A percentile compares a stretch with the other conserved stretches of the same genome.
Evolutionary conservation across 768 basidiomycete species (phyloP).

Genomic region (Rhodotorula toruloides): DNA sequence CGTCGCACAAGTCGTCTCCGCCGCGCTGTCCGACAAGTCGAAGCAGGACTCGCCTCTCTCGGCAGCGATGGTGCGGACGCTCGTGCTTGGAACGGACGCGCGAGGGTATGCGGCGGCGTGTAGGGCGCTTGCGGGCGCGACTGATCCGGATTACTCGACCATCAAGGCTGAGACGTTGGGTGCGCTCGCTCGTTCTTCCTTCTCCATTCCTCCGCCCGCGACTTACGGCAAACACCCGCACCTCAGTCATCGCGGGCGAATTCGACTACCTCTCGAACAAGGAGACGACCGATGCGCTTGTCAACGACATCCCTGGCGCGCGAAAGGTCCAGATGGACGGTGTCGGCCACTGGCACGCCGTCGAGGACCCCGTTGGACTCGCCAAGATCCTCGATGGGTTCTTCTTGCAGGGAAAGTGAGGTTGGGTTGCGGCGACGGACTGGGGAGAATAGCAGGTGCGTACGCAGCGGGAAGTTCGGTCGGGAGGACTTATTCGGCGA

Average conservation of each 20-base stretch:
- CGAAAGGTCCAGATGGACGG: slow-evolving; percentile 1
- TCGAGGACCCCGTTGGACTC: slow-evolving; percentile 14
- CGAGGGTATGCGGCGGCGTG: slow-evolving; percentile 21
- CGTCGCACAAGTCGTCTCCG: slow-evolving; percentile 5
- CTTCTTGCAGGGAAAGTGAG: neutral
- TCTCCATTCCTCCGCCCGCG: neutral
- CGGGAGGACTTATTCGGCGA: too few species aligned
- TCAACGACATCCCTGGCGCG: neutral
- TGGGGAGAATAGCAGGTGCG: too few species aligned
- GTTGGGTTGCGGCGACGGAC: neutral
- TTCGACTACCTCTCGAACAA: slow-evolving; percentile 15
- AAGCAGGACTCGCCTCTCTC: slow-evolving; percentile 16
- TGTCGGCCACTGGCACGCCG: slow-evolving; percentile 32
- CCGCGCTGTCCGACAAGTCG: slow-evolving; percentile 10
- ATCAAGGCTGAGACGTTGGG: slow-evolving; percentile 17
- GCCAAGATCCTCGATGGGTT: slow-evolving; percentile 4
- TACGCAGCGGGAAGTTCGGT: neutral
- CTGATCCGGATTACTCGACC: slow-evolving; percentile 12
- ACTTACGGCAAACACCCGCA: neutral
- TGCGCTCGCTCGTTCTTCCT: neutral
- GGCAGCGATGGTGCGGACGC: slow-evolving; percentile 18
- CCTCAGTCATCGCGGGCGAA: neutral
- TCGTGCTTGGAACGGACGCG: slow-evolving; percentile 14
- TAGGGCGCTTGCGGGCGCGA: slow-evolving; percentile 4
- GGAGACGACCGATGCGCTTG: slow-evolving; percentile 7